These are phyloP conservation scores for Monosporascus sp. DNA, from an alignment of 2,329 filamentous ascomycete genomes.

Conservation along the genomic window DNA sequence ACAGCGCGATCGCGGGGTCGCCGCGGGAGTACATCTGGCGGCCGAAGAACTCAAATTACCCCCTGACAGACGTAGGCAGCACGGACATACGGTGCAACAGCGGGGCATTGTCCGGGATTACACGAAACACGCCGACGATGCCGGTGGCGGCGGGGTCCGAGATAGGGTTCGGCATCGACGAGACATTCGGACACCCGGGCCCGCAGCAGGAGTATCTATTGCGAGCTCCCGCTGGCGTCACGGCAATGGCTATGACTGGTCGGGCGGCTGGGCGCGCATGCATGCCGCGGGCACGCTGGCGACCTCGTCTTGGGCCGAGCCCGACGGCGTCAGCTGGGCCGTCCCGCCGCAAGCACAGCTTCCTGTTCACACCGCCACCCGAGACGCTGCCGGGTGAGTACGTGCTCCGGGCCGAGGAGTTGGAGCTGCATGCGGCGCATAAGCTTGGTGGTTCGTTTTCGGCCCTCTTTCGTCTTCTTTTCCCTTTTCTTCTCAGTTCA, in stretches of 20 bases:
- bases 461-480: no score
- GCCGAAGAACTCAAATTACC: conserved; percentile 12
- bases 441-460: no score
- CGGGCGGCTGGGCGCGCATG: conserved; percentile 13
- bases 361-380: conserved; percentile 10
- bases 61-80: conserved; percentile 14
- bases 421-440: conserved; percentile 19
- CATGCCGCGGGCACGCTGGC: conserved; percentile 7
- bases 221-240: conserved; percentile 2
- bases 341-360: conserved; percentile 4
- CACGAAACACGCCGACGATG: conserved; percentile 5
- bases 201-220: conserved; percentile 17
- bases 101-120: conserved; percentile 1
- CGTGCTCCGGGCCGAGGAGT: conserved; percentile 16
- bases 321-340: conserved; percentile 6
- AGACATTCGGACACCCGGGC: conserved; percentile 17
- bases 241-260: conserved; percentile 11
- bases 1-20: conserved; percentile 11
- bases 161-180: conserved; percentile 13
- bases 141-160: conserved; percentile 9
- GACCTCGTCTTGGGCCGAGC: not conserved
- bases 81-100: conserved; percentile 17
- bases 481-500: no score
- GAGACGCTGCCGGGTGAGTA: conserved; percentile 17
- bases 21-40: conserved; percentile 16